Evolutionary conservation across 225 moss, liverwort and hornwort genomes (phyloP), one percentile per base, ranked within the genome.

Genomic region (Neckera pumila): DNA sequence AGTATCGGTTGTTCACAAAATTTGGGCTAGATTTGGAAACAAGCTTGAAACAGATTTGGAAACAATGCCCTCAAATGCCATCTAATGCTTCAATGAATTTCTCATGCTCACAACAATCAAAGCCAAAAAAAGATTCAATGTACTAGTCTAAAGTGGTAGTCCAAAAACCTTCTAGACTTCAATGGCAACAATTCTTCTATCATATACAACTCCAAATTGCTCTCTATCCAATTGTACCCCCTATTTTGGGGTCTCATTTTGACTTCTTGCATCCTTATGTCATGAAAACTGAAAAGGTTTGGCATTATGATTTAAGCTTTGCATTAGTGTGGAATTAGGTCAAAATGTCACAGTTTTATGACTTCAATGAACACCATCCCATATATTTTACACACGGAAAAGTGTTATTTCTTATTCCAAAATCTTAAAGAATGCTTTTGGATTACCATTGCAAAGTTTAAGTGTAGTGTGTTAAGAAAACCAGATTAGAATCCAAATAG

Each of bases 81-180:
- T n/a, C n/a, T n/a, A n/a, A n/a, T n/a, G n/a, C 9, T 42, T 71
- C 12, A 26, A 71, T 15, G 5, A 27, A 13, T 27, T 42, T 1
- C 9, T 26, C 4, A 3, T 43, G 14, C 28, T 43, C 3, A 17
- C 28, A 28, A 43, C 9, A 43, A 17, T 17, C 9, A 71, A 3
- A 40, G 2, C 1, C 8, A 15, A 27, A 71, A 15, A 42, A 6
- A 60, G 60, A 40, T 22, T 25, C 3, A 15, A 71, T 15, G 2
- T 26, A 26, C 1, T 26, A 23, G 6, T 4, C 1, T 31, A 4
- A 4, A 13, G 4, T 34, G 25, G 6, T 14, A 2, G 23, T 25
- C 4, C 3, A 1, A 70, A 2, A 72, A 9, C 3, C 8, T 8
- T 15, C 4, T 15, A 8, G 3, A 42, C 4, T 38, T 40, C 5